Base-by-base conservation (phyloP, 2,329 filamentous ascomycete species). In the Aureobasidium sp. region DNA sequence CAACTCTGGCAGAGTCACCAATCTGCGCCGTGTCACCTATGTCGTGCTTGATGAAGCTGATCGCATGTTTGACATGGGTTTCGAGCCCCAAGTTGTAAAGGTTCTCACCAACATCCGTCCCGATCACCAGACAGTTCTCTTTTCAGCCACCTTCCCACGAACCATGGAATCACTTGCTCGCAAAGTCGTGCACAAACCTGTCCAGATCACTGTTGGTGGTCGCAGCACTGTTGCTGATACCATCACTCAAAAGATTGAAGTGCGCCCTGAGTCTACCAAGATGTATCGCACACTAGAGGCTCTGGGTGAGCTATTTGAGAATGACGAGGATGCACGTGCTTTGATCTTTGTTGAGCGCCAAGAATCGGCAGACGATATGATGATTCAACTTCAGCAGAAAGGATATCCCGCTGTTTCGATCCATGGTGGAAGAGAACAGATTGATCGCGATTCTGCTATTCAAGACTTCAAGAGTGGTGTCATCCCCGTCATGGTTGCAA, bases 21-120 rank as follows among this genome's bases (percentile, higher is more conserved):
- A 95, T 70, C 80, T 99, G 62, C 86, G 84, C 67, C 84, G 94
- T 66, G 90, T 96, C 13, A 94, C 91, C 0, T 99, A 97, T 73
- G 86, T 97, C 27, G 94, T 99, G 12, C 84, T 99, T 42, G 94
- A 99, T 72, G 94, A 99, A 77, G 94, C 94, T 52, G 94, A 99
- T 75, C 88, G 94, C 65, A 97, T 99, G 94, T 97, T 97, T 63
- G 94, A 99, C 74, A 97, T 99, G 94, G 94, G 94, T 15, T 99
- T 99, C 71, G 93, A 96, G 76, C 93, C 94, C 2, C 94, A 99
- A 74, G 92, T 99, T 60, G 94, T 94, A 85, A 97, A 96, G 75
- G 94, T 99, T 63, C 87, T 97, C 72, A 86, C 86, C 67, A 96
- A 94, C 70, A 89, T 96, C 73, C 87, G 94, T 52, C 92, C 94